phyloP scores from a whole-genome alignment of 1,139 yeast species.

The Kodamaea sp. region DNA sequence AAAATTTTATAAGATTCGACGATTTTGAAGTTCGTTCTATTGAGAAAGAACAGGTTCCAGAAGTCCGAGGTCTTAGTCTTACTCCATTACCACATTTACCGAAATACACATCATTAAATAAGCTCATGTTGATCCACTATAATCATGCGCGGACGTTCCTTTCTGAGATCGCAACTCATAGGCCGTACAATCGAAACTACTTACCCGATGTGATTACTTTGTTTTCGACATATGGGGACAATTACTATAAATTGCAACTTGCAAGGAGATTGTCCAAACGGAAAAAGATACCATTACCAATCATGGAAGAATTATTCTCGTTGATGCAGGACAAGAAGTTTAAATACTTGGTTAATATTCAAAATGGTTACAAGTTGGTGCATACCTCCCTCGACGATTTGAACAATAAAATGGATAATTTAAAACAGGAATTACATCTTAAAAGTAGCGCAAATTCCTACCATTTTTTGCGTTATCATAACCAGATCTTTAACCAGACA shows the following conservation, averaged over 20 bases:
- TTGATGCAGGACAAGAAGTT: constrained; percentile 19
- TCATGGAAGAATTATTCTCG: constrained; percentile 2
- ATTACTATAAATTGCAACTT: constrained; percentile 14
- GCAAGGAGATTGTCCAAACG: constrained; percentile 7
- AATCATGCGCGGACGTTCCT: constrained; percentile 16
- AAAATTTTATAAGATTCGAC: background rate
- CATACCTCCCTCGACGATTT: constrained; percentile 9
- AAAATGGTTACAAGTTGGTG: constrained; percentile 6
- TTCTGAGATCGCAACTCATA: constrained; percentile 1
- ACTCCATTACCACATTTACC: background rate
- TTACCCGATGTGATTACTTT: constrained; percentile 13
- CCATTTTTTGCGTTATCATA: constrained; percentile 13
- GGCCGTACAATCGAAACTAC: constrained; percentile 5
- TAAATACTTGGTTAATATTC: constrained; percentile 13
- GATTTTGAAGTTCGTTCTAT: background rate
- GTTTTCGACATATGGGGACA: constrained; percentile 17
- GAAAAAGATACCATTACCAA: background rate
- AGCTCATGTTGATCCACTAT: constrained; percentile 15
- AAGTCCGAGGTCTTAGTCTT: background rate
- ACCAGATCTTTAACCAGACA: constrained; percentile 22
- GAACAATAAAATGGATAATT: constrained; percentile 4
- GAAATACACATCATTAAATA: constrained; percentile 9
- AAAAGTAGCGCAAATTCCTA: constrained; percentile 14
- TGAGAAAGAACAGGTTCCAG: background rate
- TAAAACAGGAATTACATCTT: constrained; percentile 8